Evolutionary conservation across 73 alveolate genomes (phyloP).

Genomic region (Uronychia binucleata): DNA sequence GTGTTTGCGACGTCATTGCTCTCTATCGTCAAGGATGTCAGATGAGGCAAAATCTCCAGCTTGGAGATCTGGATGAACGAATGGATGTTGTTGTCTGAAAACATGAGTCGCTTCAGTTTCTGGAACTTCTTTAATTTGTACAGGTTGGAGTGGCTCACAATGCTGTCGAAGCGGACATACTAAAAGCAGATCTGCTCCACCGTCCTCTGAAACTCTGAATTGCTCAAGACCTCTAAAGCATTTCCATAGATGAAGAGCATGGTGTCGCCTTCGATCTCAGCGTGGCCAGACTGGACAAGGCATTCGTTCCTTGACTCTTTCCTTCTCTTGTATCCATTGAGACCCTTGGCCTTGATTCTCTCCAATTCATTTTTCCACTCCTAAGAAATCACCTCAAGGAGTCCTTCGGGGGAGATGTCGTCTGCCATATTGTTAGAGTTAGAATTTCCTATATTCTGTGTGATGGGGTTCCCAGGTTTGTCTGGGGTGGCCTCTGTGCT

Average conservation of each 20-base stretch:
- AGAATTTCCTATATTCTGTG: conserved; percentile 16
- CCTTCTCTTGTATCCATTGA: conserved; percentile 80
- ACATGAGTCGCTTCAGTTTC: conserved; percentile 80
- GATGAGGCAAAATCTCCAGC: conserved; percentile 78
- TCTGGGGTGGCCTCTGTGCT: conserved; percentile 49
- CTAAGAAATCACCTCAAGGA: conserved; percentile 73
- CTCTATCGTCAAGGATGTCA: conserved; percentile 72
- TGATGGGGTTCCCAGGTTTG: conserved; percentile 1
- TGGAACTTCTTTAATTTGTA: conserved; percentile 75
- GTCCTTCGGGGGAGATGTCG: conserved; percentile 83
- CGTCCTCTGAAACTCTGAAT: conserved; percentile 81
- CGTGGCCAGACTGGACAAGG: conserved; percentile 96
- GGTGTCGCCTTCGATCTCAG: conserved; percentile 96
- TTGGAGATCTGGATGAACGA: conserved; percentile 87
- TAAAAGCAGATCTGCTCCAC: conserved; percentile 86
- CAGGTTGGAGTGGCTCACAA: conserved; percentile 76
- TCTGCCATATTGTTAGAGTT: conserved; percentile 39
- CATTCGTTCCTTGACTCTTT: conserved; percentile 80
- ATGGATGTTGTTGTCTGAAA: conserved; percentile 86
- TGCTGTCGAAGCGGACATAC: conserved; percentile 87
- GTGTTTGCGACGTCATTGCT: conserved; percentile 80
- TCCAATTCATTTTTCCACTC: conserved; percentile 91
- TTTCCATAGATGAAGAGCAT: conserved; percentile 92
- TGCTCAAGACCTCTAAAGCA: conserved; percentile 89
- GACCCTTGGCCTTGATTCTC: conserved; percentile 78